A percentile compares a stretch with the other conserved stretches of the same genome.
phyloP scores from a whole-genome alignment of 768 basidiomycete species.

The Russula virescens region DNA sequence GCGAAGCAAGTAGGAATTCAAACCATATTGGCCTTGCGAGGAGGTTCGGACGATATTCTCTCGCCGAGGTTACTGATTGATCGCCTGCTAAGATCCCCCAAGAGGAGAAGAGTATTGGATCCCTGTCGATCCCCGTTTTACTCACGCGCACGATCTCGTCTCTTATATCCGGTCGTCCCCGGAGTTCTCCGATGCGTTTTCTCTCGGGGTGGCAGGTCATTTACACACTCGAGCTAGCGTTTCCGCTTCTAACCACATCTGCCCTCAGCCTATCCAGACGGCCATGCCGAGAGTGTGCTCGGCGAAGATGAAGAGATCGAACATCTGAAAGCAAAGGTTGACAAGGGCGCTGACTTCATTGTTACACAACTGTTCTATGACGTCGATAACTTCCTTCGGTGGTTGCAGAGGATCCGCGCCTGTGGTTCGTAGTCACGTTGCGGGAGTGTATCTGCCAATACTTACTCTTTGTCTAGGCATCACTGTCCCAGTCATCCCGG shows the following conservation, averaged over 20 bases:
- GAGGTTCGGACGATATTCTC: slow-evolving; percentile 49
- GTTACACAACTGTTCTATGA: slow-evolving; percentile 98
- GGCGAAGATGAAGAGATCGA: slow-evolving; percentile 60
- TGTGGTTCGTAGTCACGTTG: slow-evolving; percentile 44
- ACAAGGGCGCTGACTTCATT: slow-evolving; percentile 94
- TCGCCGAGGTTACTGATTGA: background rate
- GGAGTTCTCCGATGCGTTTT: slow-evolving; percentile 80
- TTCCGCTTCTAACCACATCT: slow-evolving; percentile 5
- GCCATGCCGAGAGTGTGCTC: slow-evolving; percentile 58
- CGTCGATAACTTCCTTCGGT: slow-evolving; percentile 74
- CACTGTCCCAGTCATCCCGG: slow-evolving; percentile 84
- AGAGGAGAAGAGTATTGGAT: slow-evolving; percentile 93
- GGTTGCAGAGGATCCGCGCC: slow-evolving; percentile 66
- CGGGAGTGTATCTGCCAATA: background rate
- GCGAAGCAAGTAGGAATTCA: slow-evolving; percentile 79
- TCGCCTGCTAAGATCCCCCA: slow-evolving; percentile 64
- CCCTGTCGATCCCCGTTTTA: slow-evolving; percentile 76
- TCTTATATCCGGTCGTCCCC: slow-evolving; percentile 74
- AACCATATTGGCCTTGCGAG: slow-evolving; percentile 88
- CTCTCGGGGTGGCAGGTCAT: slow-evolving; percentile 89
- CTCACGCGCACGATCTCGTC: slow-evolving; percentile 85
- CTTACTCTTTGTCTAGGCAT: slow-evolving; percentile 54
- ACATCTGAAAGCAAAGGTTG: slow-evolving; percentile 78
- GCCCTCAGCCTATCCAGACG: slow-evolving; percentile 79
- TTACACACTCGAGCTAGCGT: background rate